Conservation (phyloP, 352 stramenopile species). For the Globisporangium splendens region DNA sequence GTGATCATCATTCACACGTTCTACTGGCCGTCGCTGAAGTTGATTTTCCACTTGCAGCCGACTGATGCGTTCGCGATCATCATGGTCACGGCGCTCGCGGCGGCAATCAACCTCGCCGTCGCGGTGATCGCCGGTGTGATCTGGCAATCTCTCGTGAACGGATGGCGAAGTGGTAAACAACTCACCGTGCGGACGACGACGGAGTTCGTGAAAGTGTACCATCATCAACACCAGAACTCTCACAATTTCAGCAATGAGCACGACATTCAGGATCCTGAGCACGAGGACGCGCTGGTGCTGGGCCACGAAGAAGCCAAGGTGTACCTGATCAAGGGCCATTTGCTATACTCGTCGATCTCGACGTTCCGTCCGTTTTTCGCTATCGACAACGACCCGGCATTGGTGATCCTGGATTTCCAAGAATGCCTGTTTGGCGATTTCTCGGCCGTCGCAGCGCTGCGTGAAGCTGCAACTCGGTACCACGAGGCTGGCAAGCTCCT, state of each 20-base stretch:
- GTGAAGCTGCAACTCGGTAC: slow-evolving; percentile 69
- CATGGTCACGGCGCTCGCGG: slow-evolving; percentile 79
- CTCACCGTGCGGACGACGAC: slow-evolving; percentile 32
- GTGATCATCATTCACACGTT: slow-evolving; percentile 89
- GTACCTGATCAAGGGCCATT: slow-evolving; percentile 66
- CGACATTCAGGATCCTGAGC: slow-evolving; percentile 26
- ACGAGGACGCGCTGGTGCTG: slow-evolving; percentile 12
- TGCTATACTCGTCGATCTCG: slow-evolving; percentile 81
- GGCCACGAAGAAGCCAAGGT: slow-evolving; percentile 39
- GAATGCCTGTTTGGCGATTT: slow-evolving; percentile 81
- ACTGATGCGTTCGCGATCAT: slow-evolving; percentile 78
- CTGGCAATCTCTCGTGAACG: slow-evolving; percentile 78
- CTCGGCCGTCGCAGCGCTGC: slow-evolving; percentile 77
- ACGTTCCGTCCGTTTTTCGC: slow-evolving; percentile 80
- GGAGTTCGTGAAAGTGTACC: slow-evolving; percentile 30
- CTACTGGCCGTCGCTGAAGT: slow-evolving; percentile 85
- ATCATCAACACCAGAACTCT: slow-evolving; percentile 8
- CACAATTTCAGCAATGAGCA: slow-evolving; percentile 20
- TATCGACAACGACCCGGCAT: slow-evolving; percentile 50
- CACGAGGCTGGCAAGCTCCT: slow-evolving; percentile 69
- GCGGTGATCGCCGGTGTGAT: slow-evolving; percentile 84
- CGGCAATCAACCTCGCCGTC: slow-evolving; percentile 85
- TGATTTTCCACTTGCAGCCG: slow-evolving; percentile 69
- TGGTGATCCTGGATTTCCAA: slow-evolving; percentile 73
- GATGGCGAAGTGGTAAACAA: slow-evolving; percentile 68